Evolutionary conservation across 2,329 filamentous ascomycete genomes (phyloP).

Genomic region (Talaromyces sp.): DNA sequence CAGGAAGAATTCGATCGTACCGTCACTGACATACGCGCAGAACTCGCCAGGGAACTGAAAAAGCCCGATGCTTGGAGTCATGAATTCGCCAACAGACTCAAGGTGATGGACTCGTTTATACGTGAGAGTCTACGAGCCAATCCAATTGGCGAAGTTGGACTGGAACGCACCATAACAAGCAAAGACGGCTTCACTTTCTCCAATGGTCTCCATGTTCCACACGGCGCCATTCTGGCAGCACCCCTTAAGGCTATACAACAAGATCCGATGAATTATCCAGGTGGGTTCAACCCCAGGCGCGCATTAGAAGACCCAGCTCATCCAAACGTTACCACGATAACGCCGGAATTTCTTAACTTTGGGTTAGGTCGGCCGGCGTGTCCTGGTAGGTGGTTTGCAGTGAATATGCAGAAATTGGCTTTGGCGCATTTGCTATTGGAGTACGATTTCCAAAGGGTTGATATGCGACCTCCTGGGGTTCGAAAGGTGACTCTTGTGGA

Average conservation of each 20-base stretch:
- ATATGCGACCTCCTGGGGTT: not conserved
- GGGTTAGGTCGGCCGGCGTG: not conserved
- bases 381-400: not conserved
- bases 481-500: not conserved
- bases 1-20: not conserved
- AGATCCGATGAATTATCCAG: not conserved
- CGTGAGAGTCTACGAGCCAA: constrained; percentile 2
- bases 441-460: not conserved
- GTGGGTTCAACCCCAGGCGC: not conserved
- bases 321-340: not conserved
- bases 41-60: not conserved
- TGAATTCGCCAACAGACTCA: not conserved
- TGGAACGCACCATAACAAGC: not conserved
- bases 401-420: not conserved
- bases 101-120: not conserved
- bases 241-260: not conserved
- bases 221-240: not conserved
- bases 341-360: not conserved
- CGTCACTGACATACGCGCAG: not conserved
- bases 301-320: not conserved
- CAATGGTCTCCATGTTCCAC: not conserved
- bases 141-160: not conserved
- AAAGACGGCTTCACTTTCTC: not conserved
- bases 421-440: not conserved
- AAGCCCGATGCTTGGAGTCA: not conserved